Conservation (phyloP, 306 rosid genomes). For the Pyrus pyrifolia region DNA sequence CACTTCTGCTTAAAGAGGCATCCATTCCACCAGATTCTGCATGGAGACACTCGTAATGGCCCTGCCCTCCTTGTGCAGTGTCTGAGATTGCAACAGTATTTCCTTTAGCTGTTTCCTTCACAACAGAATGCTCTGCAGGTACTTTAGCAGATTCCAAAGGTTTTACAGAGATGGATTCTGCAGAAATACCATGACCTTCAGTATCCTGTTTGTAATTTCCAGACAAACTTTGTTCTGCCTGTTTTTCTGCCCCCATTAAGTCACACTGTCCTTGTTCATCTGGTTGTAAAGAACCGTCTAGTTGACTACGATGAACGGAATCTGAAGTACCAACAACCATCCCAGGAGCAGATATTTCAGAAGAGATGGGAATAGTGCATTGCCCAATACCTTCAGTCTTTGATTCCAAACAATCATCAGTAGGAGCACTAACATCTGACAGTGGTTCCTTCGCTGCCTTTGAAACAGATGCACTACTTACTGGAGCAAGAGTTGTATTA, state of each 20-base stretch:
- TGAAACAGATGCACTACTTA: slow-evolving; percentile 23
- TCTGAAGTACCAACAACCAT: slow-evolving; percentile 14
- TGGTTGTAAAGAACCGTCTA: slow-evolving; percentile 20
- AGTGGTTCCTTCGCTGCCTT: slow-evolving; percentile 16
- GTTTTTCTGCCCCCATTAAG: slow-evolving; percentile 18
- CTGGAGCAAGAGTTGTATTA: slow-evolving; percentile 20
- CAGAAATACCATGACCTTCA: slow-evolving; percentile 15
- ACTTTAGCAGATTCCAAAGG: slow-evolving; percentile 18
- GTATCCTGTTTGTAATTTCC: slow-evolving; percentile 20
- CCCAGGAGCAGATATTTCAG: slow-evolving; percentile 37
- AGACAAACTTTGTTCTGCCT: slow-evolving; percentile 23
- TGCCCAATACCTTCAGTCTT: slow-evolving; percentile 24
- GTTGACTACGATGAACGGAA: slow-evolving; percentile 15
- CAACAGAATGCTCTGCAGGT: slow-evolving; percentile 20
- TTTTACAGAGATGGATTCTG: slow-evolving; percentile 10
- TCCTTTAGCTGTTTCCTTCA: not conserved
- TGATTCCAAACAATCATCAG: slow-evolving; percentile 27
- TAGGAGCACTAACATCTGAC: slow-evolving; percentile 16
- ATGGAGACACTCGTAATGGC: slow-evolving; percentile 30
- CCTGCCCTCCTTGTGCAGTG: slow-evolving; percentile 19
- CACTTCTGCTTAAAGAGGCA: slow-evolving; percentile 30
- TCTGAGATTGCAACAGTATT: slow-evolving; percentile 18
- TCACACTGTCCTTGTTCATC: slow-evolving; percentile 29
- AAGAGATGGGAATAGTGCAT: slow-evolving; percentile 17
- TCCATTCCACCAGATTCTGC: slow-evolving; percentile 24